Evolutionary conservation across 2,329 filamentous ascomycete species (phyloP).

Genomic region (Aspergillus viridinutans): DNA sequence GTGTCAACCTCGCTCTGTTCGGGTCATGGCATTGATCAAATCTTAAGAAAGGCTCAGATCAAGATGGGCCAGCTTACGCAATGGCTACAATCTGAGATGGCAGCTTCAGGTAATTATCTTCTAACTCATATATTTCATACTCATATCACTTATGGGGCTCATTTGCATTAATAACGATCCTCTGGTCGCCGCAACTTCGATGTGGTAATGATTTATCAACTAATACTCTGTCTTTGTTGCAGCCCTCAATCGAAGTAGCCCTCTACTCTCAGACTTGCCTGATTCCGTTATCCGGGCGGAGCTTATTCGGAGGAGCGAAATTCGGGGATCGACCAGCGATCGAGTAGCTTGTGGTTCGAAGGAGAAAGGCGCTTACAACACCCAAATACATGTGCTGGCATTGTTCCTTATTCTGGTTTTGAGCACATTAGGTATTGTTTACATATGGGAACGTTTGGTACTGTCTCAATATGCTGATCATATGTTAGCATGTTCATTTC

Average conservation of each 20-base stretch:
- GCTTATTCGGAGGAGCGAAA: slow-evolving; percentile 23
- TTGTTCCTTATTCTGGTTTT: slow-evolving; percentile 61
- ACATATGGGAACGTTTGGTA: not conserved
- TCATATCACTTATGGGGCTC: not conserved
- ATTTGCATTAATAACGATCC: not conserved
- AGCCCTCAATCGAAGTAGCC: slow-evolving; percentile 19
- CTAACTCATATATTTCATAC: not conserved
- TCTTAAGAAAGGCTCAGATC: not conserved
- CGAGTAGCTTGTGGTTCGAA: slow-evolving; percentile 34
- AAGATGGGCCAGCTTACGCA: slow-evolving; percentile 6
- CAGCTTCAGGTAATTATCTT: slow-evolving; percentile 6
- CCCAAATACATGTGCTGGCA: slow-evolving; percentile 62
- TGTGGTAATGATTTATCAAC: not conserved
- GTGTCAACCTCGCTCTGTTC: not conserved
- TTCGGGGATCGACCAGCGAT: slow-evolving; percentile 14
- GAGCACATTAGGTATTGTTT: slow-evolving; percentile 37
- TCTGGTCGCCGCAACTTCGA: not conserved
- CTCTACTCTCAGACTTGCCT: slow-evolving; percentile 28
- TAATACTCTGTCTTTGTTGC: not conserved
- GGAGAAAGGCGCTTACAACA: slow-evolving; percentile 54
- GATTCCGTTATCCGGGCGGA: slow-evolving; percentile 32
- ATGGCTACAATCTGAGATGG: slow-evolving; percentile 2
- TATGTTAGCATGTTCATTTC: slow-evolving; percentile 55
- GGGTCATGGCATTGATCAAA: slow-evolving; percentile 13
- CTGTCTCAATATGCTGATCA: not conserved